phyloP scores from a whole-genome alignment of 768 basidiomycete genomes.

The Mycena epipterygia region DNA sequence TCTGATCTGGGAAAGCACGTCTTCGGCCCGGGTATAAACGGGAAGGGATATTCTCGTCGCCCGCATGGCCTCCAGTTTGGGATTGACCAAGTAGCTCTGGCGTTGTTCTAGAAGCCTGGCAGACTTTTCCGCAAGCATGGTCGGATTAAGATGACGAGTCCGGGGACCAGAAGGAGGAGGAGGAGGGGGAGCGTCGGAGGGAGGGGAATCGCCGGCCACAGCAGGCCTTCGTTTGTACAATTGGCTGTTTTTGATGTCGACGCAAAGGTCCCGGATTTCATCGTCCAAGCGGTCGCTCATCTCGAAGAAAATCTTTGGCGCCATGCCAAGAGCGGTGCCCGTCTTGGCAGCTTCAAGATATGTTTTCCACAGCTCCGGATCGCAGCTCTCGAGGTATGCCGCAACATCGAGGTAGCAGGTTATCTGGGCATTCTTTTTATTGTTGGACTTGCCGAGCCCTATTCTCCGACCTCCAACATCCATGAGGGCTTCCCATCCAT shows the following conservation, averaged over 20 bases:
- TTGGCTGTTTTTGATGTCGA: slow-evolving; percentile 71
- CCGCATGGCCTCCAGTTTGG: slow-evolving; percentile 76
- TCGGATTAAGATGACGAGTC: slow-evolving; percentile 41
- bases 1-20: slow-evolving; percentile 77
- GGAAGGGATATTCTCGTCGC: slow-evolving; percentile 77
- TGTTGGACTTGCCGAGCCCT: slow-evolving; percentile 78
- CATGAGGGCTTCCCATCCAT: slow-evolving; percentile 81
- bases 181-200: slow-evolving; percentile 17
- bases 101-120: slow-evolving; percentile 65
- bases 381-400: slow-evolving; percentile 88
- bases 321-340: slow-evolving; percentile 79
- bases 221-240: slow-evolving; percentile 78
- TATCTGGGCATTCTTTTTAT: slow-evolving; percentile 79
- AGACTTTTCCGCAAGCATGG: slow-evolving; percentile 66
- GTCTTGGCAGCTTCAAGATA: slow-evolving; percentile 73
- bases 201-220: slow-evolving; percentile 33
- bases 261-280: slow-evolving; percentile 77
- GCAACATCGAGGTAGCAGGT: slow-evolving; percentile 91
- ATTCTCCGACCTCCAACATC: slow-evolving; percentile 83
- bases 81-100: slow-evolving; percentile 71
- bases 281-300: slow-evolving; percentile 76
- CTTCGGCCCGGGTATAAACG: slow-evolving; percentile 75
- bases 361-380: slow-evolving; percentile 82
- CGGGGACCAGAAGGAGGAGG: slow-evolving; percentile 24
- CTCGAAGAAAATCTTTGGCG: slow-evolving; percentile 75